Evolutionary conservation across 768 basidiomycete species (phyloP), one percentile per base, ranked within the genome.

Genomic region (Cytidiella melzeri): DNA sequence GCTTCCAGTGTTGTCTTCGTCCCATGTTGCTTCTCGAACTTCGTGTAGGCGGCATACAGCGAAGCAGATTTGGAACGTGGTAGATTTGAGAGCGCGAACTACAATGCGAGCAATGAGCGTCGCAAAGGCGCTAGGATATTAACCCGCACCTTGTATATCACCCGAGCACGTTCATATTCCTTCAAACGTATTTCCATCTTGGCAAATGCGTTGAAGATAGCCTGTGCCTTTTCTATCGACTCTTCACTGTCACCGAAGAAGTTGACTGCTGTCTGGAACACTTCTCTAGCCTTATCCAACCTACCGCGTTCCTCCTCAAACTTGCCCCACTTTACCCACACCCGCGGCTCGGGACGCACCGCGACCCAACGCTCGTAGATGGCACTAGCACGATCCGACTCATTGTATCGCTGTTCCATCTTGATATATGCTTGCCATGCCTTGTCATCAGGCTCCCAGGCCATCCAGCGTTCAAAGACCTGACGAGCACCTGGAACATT

Each of bases 341-440:
- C 76, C 51, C 78, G 73, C 0, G 81, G 81, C 50, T 80, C 79
- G 0, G 81, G 81, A 19, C 79, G 67, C 60, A 90, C 79, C 3
- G 81, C 84, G 45, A 90, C 77, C 88, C 92, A 92, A 7, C 92
- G 76, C 61, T 98, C 95, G 63, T 95, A 96, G 28, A 98, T 86
- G 19, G 84, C 73, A 51, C 92, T 95, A 2, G 93, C 95, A 7
- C 96, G 77, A 58, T 97, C 96, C 19, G 82, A 69, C 67, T 99
- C 96, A 49, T 83, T 74, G 64, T 98, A 99, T 45, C 96, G 79
- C 62, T 87, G 83, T 71, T 99, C 96, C 65, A 98, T 75, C 72
- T 99, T 98, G 76, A 98, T 90, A 68, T 95, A 98, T n/a, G 92
- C 92, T 63, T 93, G 90, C 95, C 95, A 99, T 3, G 95, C 93